Conservation (phyloP, 75 land plant species). For the Selaginella tamariscina region DNA sequence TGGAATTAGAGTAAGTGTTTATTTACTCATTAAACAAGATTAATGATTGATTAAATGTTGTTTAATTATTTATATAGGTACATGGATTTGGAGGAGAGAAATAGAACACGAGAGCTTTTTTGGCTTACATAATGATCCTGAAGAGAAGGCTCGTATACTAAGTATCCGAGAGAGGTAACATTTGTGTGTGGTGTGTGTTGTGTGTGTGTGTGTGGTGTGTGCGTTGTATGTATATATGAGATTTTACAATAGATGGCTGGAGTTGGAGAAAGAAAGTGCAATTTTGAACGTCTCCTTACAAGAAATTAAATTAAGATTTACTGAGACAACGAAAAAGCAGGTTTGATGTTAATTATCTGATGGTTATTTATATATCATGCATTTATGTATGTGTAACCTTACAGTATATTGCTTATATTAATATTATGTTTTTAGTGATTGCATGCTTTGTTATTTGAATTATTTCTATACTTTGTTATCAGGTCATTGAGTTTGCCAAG, state of each 20-base stretch:
- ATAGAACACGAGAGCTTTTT: slow-evolving; percentile 21
- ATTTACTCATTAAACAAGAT: neutral
- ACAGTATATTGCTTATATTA: no score
- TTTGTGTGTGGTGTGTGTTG: no score
- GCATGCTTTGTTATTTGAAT: neutral
- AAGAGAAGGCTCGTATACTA: slow-evolving; percentile 11
- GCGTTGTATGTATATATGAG: neutral
- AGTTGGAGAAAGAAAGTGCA: slow-evolving; percentile 14
- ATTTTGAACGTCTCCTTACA: slow-evolving; percentile 16
- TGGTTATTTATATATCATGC: no score
- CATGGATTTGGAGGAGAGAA: slow-evolving; percentile 27
- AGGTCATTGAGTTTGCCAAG: slow-evolving; percentile 22
- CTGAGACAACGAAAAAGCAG: slow-evolving; percentile 22
- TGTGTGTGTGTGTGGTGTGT: no score
- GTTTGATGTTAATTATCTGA: neutral
- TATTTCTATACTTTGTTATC: neutral
- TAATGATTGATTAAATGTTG: no score
- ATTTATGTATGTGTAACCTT: neutral
- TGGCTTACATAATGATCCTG: slow-evolving; percentile 7
- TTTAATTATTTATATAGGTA: slow-evolving; percentile 12
- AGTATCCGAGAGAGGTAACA: slow-evolving; percentile 15
- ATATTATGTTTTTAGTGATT: no score
- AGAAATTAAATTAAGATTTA: slow-evolving; percentile 25
- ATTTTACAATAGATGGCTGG: slow-evolving; percentile 13
- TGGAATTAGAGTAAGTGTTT: slow-evolving; percentile 26